Conservation (phyloP, 2,329 filamentous ascomycete genomes). For the Hypoxylon sp. region DNA sequence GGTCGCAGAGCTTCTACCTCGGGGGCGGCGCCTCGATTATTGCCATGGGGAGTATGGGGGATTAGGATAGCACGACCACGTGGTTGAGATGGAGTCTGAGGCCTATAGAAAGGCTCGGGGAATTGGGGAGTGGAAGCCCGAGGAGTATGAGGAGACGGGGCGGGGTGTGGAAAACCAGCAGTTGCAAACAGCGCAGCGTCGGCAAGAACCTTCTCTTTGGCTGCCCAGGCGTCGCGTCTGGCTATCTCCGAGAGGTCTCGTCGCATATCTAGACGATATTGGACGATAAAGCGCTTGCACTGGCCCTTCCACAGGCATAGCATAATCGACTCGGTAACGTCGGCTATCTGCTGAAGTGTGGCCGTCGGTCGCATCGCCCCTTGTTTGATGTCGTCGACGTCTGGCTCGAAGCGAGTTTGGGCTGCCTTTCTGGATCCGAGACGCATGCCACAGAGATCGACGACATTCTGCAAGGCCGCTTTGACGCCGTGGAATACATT, state of each 20-base stretch:
- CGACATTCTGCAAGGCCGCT: conserved; percentile 2
- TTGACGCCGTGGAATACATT: conserved; percentile 12
- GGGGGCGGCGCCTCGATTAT: not conserved
- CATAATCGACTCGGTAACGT: conserved; percentile 16
- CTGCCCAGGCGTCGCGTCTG: not conserved
- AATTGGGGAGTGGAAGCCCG: not conserved
- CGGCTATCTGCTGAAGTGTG: conserved; percentile 20
- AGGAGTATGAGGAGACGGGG: not conserved
- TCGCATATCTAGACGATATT: conserved; percentile 19
- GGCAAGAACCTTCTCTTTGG: conserved; percentile 20
- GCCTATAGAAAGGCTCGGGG: too few relatives aligned
- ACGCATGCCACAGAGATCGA: conserved; percentile 13
- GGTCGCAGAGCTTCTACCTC: not conserved
- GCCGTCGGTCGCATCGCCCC: conserved; percentile 4
- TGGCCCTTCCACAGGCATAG: conserved; percentile 7
- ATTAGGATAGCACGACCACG: not conserved
- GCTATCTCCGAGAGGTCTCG: conserved; percentile 19
- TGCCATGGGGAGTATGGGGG: not conserved
- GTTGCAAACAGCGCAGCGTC: not conserved
- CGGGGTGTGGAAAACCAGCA: too few relatives aligned
- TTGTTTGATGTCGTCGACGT: not conserved
- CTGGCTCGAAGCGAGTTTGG: conserved; percentile 20
- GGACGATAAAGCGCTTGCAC: conserved; percentile 6
- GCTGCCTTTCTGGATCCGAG: conserved; percentile 14
- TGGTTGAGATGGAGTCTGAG: not conserved